A percentile compares a stretch with the other conserved stretches of the same genome.
phyloP scores from a whole-genome alignment of 2,329 filamentous ascomycete genomes.

The Penicillium sp. region DNA sequence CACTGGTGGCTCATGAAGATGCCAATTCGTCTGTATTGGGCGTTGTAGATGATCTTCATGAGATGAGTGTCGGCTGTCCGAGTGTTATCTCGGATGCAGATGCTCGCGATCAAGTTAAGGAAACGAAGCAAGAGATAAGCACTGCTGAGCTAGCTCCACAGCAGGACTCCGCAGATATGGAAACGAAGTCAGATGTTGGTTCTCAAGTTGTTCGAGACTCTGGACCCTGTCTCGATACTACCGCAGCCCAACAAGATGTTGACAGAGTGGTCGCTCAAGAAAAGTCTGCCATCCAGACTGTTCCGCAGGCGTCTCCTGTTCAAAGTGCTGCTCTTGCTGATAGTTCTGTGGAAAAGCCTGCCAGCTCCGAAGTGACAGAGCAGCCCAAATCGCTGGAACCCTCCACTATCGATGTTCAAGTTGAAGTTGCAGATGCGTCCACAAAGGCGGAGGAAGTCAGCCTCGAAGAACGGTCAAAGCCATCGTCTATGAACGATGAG shows the following conservation, averaged over 20 bases:
- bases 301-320: neutral
- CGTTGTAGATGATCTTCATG: constrained; percentile 26
- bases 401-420: neutral
- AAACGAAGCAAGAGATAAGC: neutral
- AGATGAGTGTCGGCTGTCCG: constrained; percentile 17
- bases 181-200: neutral
- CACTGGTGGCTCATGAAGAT: constrained; percentile 27
- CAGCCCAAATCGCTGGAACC: neutral
- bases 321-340: neutral
- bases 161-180: neutral
- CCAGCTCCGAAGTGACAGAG: neutral
- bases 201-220: neutral
- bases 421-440: neutral
- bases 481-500: neutral
- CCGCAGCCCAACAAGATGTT: neutral
- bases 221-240: neutral
- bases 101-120: neutral
- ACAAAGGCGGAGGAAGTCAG: neutral
- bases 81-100: constrained; percentile 14
- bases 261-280: neutral
- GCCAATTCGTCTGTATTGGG: constrained; percentile 28
- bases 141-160: neutral
- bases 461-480: neutral
- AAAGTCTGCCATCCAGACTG: neutral
- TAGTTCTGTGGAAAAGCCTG: neutral